Conservation (phyloP, 768 basidiomycete species). For the Tylopilus rubrobrunneus region DNA sequence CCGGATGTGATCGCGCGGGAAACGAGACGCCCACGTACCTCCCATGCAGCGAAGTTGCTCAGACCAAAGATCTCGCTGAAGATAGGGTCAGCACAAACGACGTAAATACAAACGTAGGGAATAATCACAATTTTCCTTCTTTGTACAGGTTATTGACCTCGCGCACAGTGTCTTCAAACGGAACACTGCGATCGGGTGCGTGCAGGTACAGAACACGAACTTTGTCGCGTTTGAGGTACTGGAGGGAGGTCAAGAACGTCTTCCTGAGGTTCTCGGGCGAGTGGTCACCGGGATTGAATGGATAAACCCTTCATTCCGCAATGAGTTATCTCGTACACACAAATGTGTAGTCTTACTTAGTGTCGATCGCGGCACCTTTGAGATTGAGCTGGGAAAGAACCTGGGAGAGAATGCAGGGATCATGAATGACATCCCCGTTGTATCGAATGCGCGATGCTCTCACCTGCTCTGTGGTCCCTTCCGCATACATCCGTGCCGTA, state of each 20-base stretch:
- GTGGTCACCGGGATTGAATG: conserved; percentile 40
- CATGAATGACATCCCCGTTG: neutral
- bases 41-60: conserved; percentile 58
- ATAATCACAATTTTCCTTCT: conserved; percentile 51
- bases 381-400: conserved; percentile 40
- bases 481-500: conserved; percentile 46
- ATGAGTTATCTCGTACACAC: neutral
- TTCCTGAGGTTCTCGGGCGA: conserved; percentile 38
- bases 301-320: conserved; percentile 34
- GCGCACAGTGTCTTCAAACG: conserved; percentile 53
- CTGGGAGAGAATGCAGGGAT: conserved; percentile 21
- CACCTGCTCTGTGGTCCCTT: conserved; percentile 55
- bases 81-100: neutral
- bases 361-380: conserved; percentile 40
- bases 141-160: conserved; percentile 53
- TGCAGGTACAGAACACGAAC: conserved; percentile 55
- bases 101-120: neutral
- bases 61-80: conserved; percentile 55
- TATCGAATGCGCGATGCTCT: neutral
- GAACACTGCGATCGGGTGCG: conserved; percentile 54
- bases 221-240: conserved; percentile 42
- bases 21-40: conserved; percentile 29
- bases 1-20: neutral
- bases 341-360: conserved; percentile 34
- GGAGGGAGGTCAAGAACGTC: conserved; percentile 44